phyloP scores from a whole-genome alignment of 352 stramenopile genomes.

The Aphanomyces stellatus region DNA sequence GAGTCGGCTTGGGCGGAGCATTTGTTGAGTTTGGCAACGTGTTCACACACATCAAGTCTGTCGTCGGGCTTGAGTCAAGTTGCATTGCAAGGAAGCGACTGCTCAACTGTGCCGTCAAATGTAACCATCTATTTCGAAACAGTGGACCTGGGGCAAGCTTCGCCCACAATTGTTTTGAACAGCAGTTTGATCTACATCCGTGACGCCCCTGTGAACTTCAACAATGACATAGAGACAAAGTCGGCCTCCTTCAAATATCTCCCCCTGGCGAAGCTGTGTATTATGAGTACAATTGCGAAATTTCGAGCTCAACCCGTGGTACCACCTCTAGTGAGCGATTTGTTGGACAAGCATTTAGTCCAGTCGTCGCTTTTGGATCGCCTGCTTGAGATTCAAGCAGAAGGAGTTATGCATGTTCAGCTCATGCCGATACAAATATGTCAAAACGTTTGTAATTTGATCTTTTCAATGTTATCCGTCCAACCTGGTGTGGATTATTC shows the following conservation, averaged over 20 bases:
- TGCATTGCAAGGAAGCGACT: conserved; percentile 7
- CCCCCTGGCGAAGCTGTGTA: conserved; percentile 26
- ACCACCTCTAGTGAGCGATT: background rate
- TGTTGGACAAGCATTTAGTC: conserved; percentile 7
- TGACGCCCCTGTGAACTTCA: background rate
- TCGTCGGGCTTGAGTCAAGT: conserved; percentile 1
- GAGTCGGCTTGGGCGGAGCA: conserved; percentile 35
- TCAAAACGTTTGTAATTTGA: conserved; percentile 4
- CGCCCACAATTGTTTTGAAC: conserved; percentile 27
- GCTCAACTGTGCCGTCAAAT: conserved; percentile 48
- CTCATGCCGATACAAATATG: background rate
- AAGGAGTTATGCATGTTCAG: background rate
- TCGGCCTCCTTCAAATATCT: conserved; percentile 21
- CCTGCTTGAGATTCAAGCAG: background rate
- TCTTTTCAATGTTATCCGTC: background rate
- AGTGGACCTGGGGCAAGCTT: conserved; percentile 28
- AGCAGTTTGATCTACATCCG: conserved; percentile 27
- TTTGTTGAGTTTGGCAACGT: conserved; percentile 23
- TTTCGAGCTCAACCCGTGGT: background rate
- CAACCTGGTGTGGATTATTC: background rate
- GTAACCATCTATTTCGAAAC: conserved; percentile 57
- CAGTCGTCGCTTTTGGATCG: conserved; percentile 10
- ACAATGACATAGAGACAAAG: background rate
- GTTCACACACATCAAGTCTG: conserved; percentile 14
- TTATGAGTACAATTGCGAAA: conserved; percentile 22